Evolutionary conservation across 805 yeast species (phyloP), one percentile per base, ranked within the genome.

Genomic region (Saturnispora dispora): DNA sequence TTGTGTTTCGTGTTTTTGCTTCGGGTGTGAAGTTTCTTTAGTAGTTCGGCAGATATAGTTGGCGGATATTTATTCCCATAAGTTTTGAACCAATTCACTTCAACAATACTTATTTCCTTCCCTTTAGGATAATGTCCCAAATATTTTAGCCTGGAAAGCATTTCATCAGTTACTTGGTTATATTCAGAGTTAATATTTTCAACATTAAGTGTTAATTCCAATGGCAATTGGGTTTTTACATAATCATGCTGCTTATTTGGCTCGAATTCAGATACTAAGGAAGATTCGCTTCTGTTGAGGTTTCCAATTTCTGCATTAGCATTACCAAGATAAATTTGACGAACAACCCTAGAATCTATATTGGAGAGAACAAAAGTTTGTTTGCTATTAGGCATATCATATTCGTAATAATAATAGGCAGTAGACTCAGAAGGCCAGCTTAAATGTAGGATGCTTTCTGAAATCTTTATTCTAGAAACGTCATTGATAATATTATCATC

Each of bases 111-210:
- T 42, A 91, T 65, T 48, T 84, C 85, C 0, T 96, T 84, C 1
- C 97, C 97, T 28, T 79, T 63, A 0, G 99, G 97, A 22, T 89
- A 67, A 65, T 91, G 91, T 0, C 85, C 75, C 52, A 93, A 67
- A 63, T 85, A 88, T 64, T 88, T 90, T 63, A 75, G 75, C 57
- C 82, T 79, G 48, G 77, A 76, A 2, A 78, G 59, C 60, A 84
- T 56, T 3, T 79, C 79, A 15, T 78, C 82, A 0, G 83, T 77
- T 20, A 84, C 72, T 22, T 63, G 59, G 15, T 59, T 56, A 23
- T 77, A 77, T 36, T 85, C 95, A 60, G 76, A 77, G 46, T 71
- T 76, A 37, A 91, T 77, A 62, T 82, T 83, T 58, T 88, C 96
- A 42, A 55, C 45, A 39, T 73, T 76, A 9, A 79, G 77, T 4